Evolutionary conservation across 768 basidiomycete species (phyloP).

Genomic region (Saitozyma podzolica): DNA sequence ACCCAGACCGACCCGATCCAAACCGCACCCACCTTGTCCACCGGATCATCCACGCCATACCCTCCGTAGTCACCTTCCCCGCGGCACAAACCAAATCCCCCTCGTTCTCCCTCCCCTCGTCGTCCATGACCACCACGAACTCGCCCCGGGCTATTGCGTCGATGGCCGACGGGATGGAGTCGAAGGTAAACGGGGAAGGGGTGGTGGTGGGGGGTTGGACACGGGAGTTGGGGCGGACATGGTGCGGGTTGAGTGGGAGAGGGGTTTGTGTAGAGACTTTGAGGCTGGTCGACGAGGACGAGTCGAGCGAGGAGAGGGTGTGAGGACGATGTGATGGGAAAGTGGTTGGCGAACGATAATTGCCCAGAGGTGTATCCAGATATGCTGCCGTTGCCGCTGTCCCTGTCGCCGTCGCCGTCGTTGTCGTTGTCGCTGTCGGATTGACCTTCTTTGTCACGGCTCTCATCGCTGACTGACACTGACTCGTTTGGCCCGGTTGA

Average conservation of each 20-base stretch:
- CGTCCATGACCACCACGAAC: conserved; percentile 96
- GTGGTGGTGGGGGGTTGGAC: conserved; percentile 17
- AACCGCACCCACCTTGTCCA: conserved; percentile 73
- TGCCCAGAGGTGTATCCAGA: too few relatives aligned
- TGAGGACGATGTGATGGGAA: too few relatives aligned
- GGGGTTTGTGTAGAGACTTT: not conserved
- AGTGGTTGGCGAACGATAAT: too few relatives aligned
- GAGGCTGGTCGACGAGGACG: too few relatives aligned
- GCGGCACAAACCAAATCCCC: conserved; percentile 93
- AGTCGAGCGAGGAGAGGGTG: too few relatives aligned
- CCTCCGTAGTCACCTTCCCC: conserved; percentile 79
- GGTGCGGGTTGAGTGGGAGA: not conserved
- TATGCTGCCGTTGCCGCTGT: too few relatives aligned
- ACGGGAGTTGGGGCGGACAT: conserved; percentile 35
- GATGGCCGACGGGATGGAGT: conserved; percentile 71
- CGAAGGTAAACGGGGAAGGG: conserved; percentile 60
- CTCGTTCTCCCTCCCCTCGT: conserved; percentile 93
- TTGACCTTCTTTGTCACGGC: too few relatives aligned
- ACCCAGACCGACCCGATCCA: not conserved
- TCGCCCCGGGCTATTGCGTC: conserved; percentile 79
- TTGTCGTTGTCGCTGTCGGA: too few relatives aligned
- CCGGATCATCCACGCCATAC: conserved; percentile 99
- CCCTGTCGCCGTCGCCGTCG: too few relatives aligned
- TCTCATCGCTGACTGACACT: too few relatives aligned
- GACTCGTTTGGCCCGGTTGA: too few relatives aligned